These are phyloP conservation scores for Telopea speciosissima DNA, from an alignment of 177 flowering plant species.

Conservation along the genomic window DNA sequence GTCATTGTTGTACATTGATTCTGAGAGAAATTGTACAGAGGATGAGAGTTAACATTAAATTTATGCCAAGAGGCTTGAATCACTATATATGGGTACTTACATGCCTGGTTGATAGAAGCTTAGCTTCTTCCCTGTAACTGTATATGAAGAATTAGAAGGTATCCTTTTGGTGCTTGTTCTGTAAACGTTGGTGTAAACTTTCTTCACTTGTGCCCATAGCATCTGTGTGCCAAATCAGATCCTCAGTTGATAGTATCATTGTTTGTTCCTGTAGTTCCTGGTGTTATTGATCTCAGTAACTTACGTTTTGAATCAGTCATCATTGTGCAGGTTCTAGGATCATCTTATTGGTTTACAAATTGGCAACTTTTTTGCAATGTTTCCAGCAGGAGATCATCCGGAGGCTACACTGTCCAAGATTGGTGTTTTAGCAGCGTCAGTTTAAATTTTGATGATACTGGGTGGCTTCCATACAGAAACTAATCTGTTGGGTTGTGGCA, in stretches of 20 bases:
- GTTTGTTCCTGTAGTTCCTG: neutral
- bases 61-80: slow-evolving; percentile 18
- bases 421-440: too few relatives aligned
- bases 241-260: neutral
- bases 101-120: slow-evolving; percentile 16
- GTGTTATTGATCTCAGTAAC: too few relatives aligned
- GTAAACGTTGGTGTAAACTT: slow-evolving; percentile 39
- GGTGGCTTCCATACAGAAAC: too few relatives aligned
- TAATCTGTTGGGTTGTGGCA: too few relatives aligned
- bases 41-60: slow-evolving; percentile 27
- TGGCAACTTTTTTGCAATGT: too few relatives aligned
- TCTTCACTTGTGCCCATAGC: neutral
- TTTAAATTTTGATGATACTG: too few relatives aligned
- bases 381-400: too few relatives aligned
- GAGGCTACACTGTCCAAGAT: too few relatives aligned
- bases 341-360: too few relatives aligned
- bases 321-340: neutral
- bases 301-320: neutral
- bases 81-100: slow-evolving; percentile 9
- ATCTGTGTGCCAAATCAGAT: too few relatives aligned
- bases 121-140: slow-evolving; percentile 30
- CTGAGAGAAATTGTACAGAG: slow-evolving; percentile 58
- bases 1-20: slow-evolving; percentile 48
- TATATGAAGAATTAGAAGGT: slow-evolving; percentile 26
- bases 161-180: slow-evolving; percentile 30